phyloP scores from a whole-genome alignment of 2,329 filamentous ascomycete species.

The Verticillium nubilum region DNA sequence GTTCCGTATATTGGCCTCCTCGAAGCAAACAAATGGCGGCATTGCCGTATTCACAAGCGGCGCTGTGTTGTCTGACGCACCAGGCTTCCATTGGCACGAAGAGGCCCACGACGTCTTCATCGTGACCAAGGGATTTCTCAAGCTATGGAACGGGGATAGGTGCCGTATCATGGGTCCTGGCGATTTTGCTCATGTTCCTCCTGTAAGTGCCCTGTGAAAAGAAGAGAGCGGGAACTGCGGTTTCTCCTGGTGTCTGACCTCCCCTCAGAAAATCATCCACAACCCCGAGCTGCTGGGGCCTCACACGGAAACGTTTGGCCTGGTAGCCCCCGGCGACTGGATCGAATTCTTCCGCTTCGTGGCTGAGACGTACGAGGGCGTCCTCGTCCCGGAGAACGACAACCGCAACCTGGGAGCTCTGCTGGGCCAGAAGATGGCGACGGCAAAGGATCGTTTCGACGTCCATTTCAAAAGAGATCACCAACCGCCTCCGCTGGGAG shows the following conservation, averaged over 20 bases:
- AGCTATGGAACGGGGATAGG: constrained; percentile 53
- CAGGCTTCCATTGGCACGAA: constrained; percentile 52
- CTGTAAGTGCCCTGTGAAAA: no score
- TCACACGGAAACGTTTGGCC: constrained; percentile 47
- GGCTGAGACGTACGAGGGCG: constrained; percentile 43
- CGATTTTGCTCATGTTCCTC: constrained; percentile 53
- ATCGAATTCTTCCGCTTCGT: constrained; percentile 56
- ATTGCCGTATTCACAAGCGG: constrained; percentile 46
- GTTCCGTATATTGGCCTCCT: constrained; percentile 44
- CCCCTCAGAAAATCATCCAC: constrained; percentile 40
- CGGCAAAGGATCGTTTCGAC: constrained; percentile 49
- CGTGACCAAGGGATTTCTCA: constrained; percentile 47
- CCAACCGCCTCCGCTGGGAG: constrained; percentile 33
- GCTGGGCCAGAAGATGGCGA: constrained; percentile 49
- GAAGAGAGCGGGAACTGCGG: no score
- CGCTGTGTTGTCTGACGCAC: constrained; percentile 36
- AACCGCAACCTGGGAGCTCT: constrained; percentile 42
- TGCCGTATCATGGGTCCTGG: constrained; percentile 47
- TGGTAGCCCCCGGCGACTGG: constrained; percentile 54
- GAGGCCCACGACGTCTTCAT: constrained; percentile 54
- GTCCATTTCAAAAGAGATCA: constrained; percentile 47
- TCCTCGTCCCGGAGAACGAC: constrained; percentile 45
- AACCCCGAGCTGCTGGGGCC: constrained; percentile 49
- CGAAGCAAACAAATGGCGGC: constrained; percentile 43
- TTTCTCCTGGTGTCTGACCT: background rate